These are phyloP conservation scores for Alopecurus myosuroides DNA, from an alignment of 176 grass and related monocot genomes.

Conservation along the genomic window DNA sequence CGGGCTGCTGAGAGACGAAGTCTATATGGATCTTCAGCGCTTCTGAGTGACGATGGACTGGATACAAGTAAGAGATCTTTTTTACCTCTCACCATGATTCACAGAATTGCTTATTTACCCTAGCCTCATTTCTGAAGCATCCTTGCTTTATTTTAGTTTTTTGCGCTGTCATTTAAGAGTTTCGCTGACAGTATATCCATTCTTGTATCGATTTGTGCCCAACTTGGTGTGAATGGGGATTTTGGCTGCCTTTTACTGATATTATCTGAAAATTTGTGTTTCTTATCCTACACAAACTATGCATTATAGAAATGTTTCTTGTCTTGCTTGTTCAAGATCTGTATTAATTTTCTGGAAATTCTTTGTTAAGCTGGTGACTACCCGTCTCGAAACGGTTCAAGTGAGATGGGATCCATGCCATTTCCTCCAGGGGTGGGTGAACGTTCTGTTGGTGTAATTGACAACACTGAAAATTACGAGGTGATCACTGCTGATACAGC, in stretches of 20 bases:
- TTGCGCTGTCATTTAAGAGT: background rate
- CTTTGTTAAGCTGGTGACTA: conserved; percentile 85
- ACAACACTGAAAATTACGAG: conserved; percentile 73
- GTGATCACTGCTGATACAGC: conserved; percentile 80
- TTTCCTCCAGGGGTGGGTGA: conserved; percentile 95
- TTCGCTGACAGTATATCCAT: background rate
- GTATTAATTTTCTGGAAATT: conserved; percentile 83
- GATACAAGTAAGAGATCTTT: conserved; percentile 72
- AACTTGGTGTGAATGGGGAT: background rate
- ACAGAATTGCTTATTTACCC: background rate
- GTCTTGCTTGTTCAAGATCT: conserved; percentile 23
- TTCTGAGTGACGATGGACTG: conserved; percentile 37
- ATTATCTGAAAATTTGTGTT: conserved; percentile 1
- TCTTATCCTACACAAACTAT: background rate
- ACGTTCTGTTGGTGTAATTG: conserved; percentile 62
- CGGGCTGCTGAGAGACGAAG: conserved; percentile 92
- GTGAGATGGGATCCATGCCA: conserved; percentile 82
- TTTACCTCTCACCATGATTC: background rate
- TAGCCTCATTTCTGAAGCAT: background rate
- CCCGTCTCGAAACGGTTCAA: conserved; percentile 67
- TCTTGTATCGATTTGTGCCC: background rate
- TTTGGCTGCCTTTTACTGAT: background rate
- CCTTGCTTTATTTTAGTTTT: background rate
- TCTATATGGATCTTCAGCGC: conserved; percentile 68
- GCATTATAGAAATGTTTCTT: conserved; percentile 27